These are phyloP conservation scores for Hortiboletus flavorubellus DNA, from an alignment of 768 basidiomycete genomes.

Conservation along the genomic window DNA sequence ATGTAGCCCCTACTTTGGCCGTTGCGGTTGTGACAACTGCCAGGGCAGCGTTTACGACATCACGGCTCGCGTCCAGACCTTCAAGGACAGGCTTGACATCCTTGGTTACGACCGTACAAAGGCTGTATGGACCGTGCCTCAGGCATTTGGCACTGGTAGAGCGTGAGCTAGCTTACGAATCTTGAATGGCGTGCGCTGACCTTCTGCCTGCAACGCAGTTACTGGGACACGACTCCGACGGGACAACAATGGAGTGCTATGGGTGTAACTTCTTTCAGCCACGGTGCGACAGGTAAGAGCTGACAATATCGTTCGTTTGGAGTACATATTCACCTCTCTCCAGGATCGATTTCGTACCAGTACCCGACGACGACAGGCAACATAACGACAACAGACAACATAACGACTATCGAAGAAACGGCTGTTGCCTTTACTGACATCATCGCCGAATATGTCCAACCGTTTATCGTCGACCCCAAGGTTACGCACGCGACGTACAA, in stretches of 20 bases:
- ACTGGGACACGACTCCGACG: constrained; percentile 28
- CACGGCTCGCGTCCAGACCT: constrained; percentile 61
- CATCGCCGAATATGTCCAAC: constrained; percentile 6
- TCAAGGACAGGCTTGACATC: constrained; percentile 51
- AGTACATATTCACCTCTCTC: not conserved
- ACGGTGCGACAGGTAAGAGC: constrained; percentile 24
- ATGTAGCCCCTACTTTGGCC: constrained; percentile 64
- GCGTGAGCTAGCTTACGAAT: constrained; percentile 19
- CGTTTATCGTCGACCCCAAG: constrained; percentile 16
- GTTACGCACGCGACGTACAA: constrained; percentile 1
- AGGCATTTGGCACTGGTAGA: constrained; percentile 59
- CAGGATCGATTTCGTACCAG: constrained; percentile 29
- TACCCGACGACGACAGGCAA: constrained; percentile 22
- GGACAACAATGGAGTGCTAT: constrained; percentile 28
- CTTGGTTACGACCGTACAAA: constrained; percentile 61
- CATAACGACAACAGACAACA: constrained; percentile 14
- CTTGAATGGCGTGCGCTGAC: not conserved
- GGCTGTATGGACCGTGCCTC: constrained; percentile 74
- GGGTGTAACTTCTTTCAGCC: constrained; percentile 22
- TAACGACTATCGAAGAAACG: constrained; percentile 24
- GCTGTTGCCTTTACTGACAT: constrained; percentile 1
- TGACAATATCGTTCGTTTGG: not conserved
- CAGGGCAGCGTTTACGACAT: constrained; percentile 65
- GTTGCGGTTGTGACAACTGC: constrained; percentile 74
- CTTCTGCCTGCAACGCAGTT: constrained; percentile 10